These are phyloP conservation scores for Solanum dulcamara DNA, from an alignment of 257 asterid species.

Conservation along the genomic window DNA sequence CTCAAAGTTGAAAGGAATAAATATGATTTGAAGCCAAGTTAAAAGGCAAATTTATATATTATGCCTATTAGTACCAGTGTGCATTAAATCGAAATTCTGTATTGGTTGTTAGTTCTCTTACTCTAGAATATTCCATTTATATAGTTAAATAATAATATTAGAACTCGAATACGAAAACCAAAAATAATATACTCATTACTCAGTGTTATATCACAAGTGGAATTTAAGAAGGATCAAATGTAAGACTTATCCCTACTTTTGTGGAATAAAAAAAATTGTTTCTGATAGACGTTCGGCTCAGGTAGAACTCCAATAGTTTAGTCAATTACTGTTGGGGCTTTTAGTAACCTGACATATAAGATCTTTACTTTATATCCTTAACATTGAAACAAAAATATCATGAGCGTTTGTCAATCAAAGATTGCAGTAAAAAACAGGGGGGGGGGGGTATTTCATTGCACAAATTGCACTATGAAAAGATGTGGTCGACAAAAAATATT, in stretches of 20 bases:
- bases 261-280: background rate
- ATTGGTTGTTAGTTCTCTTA: background rate
- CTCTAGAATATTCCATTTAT: background rate
- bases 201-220: too few relatives aligned
- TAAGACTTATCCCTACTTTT: background rate
- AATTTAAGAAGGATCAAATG: too few relatives aligned
- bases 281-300: background rate
- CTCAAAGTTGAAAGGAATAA: too few relatives aligned
- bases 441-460: background rate
- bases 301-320: background rate
- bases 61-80: background rate
- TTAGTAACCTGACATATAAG: background rate
- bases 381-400: background rate
- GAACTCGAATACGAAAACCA: too few relatives aligned
- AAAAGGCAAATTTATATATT: too few relatives aligned
- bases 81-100: background rate
- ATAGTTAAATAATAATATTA: too few relatives aligned
- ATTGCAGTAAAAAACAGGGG: background rate
- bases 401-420: background rate
- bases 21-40: too few relatives aligned
- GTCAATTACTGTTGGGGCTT: background rate
- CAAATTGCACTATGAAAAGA: background rate
- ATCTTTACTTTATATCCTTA: background rate
- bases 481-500: constrained; percentile 6
- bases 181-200: too few relatives aligned